Evolutionary conservation across 306 rosid genomes (phyloP), one percentile per base, ranked within the genome.

Genomic region (Abrus precatorius): DNA sequence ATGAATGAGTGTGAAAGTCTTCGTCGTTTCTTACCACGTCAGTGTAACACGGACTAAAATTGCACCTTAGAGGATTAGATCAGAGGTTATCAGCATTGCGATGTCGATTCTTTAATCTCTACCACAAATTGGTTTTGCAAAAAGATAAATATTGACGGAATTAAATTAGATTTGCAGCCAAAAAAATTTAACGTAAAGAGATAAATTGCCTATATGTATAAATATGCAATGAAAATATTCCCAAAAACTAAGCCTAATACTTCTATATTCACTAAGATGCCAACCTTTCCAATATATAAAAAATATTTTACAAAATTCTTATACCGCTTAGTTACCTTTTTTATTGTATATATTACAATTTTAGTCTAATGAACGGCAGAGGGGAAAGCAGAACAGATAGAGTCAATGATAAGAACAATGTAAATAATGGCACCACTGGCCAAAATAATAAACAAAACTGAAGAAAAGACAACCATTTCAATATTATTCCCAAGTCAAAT

Each of bases 391-490:
- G 43, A 27, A 7, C 76, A 52, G 1, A 50, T 7, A 53, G 6
- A 70, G 32, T 3, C 14, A 50, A 30, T 69, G 75, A 54, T 7
- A 43, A 33, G 45, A 70, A 30, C 61, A 30, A 30, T 5, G 53
- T 20, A 20, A 29, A 74, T 10, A 65, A 5, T 3, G 62, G 30
- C 47, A 74, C 32, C 74, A 36, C 54, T 20, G 30, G 60, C 36
- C 82, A 62, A 80, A 48, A 47, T 2, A 62, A 7, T 28, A 43
- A 11, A 50, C n/a, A 36, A 65, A 72, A 64, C 52, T 63, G 52
- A n/a, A 75, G 36, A 76, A 27, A 66, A 67, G 45, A 69, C 60
- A 77, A 32, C 30, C 2, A 8, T 30, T 32, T 41, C 56, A 45
- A 30, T 27, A 52, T 79, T 14, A 43, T 77, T 80, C 69, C 14